A percentile compares a stretch with the other conserved stretches of the same genome.
These are phyloP conservation scores for Clitopilus passeckerianus DNA, from an alignment of 768 basidiomycete species.

Conservation along the genomic window DNA sequence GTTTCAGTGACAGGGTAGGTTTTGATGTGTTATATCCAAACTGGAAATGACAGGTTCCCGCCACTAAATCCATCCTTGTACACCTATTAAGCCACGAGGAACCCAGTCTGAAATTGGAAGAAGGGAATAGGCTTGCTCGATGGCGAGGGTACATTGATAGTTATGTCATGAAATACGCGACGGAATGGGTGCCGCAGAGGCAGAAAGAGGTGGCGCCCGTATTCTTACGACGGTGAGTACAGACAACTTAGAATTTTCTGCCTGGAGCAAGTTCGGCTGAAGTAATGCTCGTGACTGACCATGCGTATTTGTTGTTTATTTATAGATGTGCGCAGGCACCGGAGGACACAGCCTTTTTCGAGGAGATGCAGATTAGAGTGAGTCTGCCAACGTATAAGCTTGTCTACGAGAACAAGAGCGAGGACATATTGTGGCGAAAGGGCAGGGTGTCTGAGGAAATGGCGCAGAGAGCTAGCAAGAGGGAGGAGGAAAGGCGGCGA, in stretches of 20 bases:
- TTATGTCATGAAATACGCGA: constrained; percentile 65
- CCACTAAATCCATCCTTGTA: constrained; percentile 50
- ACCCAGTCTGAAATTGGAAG: constrained; percentile 52
- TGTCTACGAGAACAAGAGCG: constrained; percentile 61
- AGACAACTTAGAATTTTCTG: constrained; percentile 4
- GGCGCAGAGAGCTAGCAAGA: constrained; percentile 31
- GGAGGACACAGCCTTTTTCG: constrained; percentile 34
- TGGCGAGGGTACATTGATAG: constrained; percentile 76
- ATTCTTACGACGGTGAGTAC: constrained; percentile 54
- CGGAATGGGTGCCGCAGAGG: constrained; percentile 59
- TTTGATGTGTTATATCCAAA: constrained; percentile 4
- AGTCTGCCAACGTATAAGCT: constrained; percentile 60
- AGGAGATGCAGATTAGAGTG: constrained; percentile 50
- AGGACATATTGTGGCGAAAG: constrained; percentile 45
- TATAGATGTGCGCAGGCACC: constrained; percentile 45
- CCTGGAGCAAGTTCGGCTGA: constrained; percentile 11
- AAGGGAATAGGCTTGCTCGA: constrained; percentile 42
- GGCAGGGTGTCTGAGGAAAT: constrained; percentile 18
- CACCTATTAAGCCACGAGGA: constrained; percentile 60
- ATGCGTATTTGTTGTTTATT: constrained; percentile 29
- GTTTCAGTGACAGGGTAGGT: constrained; percentile 1
- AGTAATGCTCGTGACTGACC: constrained; percentile 18
- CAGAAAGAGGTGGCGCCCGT: constrained; percentile 30
- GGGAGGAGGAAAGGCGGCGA: constrained; percentile 55
- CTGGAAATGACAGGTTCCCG: constrained; percentile 41